Conservation (phyloP, 148 eudicot species). For the Amaranthus palmeri region DNA sequence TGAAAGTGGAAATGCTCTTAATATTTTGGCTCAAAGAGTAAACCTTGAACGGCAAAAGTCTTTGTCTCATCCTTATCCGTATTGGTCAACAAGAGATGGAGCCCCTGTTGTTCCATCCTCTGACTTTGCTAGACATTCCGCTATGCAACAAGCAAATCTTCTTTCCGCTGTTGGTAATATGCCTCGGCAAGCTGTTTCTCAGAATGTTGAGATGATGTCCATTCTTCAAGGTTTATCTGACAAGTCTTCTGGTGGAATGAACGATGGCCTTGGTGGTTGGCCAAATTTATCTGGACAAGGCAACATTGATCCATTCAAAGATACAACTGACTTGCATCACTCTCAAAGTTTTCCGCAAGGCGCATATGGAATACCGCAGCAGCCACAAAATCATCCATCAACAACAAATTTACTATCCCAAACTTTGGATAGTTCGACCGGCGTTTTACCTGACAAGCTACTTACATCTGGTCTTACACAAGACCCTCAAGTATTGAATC, state of each 20-base stretch:
- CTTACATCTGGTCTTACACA: constrained; percentile 64
- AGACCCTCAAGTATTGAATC: constrained; percentile 64
- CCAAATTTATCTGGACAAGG: constrained; percentile 54
- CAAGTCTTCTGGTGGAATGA: constrained; percentile 43
- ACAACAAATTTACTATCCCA: constrained; percentile 41
- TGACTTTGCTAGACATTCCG: constrained; percentile 39
- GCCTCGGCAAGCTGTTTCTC: constrained; percentile 40
- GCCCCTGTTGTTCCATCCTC: constrained; percentile 38
- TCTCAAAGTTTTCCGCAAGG: constrained; percentile 52
- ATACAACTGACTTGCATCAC: constrained; percentile 51
- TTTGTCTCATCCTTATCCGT: constrained; percentile 44
- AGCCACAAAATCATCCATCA: constrained; percentile 52
- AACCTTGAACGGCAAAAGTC: constrained; percentile 67
- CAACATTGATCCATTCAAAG: constrained; percentile 47
- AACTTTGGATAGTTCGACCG: constrained; percentile 37
- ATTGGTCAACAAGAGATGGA: constrained; percentile 61
- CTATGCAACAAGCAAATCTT: constrained; percentile 41
- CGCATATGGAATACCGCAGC: constrained; percentile 54
- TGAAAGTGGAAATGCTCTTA: constrained; percentile 57
- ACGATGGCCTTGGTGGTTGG: constrained; percentile 49
- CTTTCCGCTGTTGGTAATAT: constrained; percentile 43
- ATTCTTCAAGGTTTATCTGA: constrained; percentile 68
- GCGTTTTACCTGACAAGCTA: constrained; percentile 50
- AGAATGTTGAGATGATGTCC: constrained; percentile 58
- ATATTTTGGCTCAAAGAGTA: constrained; percentile 56